phyloP scores from a whole-genome alignment of 345 rosid species.

The Kernera saxatilis region DNA sequence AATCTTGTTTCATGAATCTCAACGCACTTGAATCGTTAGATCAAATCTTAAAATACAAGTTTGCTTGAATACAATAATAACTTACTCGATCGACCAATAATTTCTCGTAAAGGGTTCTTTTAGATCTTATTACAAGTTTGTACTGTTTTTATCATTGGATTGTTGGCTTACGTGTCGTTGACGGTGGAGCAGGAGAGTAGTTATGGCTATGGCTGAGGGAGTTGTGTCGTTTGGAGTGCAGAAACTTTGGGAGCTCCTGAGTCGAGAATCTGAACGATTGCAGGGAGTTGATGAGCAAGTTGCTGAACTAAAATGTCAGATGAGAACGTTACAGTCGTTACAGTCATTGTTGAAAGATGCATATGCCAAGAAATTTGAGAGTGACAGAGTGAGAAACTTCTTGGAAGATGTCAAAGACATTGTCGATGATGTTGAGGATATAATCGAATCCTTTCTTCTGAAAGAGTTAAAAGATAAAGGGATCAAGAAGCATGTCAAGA shows the following conservation, averaged over 20 bases:
- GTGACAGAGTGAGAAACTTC: conserved; percentile 22
- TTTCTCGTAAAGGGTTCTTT: too few species aligned
- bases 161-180: too few species aligned
- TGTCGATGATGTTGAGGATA: conserved; percentile 27
- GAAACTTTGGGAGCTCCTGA: conserved; percentile 13
- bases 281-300: conserved; percentile 1
- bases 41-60: too few species aligned
- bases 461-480: neutral
- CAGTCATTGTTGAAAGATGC: conserved; percentile 30
- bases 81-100: too few species aligned
- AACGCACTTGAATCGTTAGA: too few species aligned
- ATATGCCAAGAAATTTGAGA: conserved; percentile 19
- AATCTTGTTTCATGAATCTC: too few species aligned
- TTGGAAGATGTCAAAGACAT: conserved; percentile 23
- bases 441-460: conserved; percentile 18
- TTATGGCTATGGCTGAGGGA: conserved; percentile 14
- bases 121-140: too few species aligned
- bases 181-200: too few species aligned
- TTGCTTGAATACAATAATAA: too few species aligned
- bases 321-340: conserved; percentile 22
- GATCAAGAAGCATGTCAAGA: neutral
- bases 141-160: too few species aligned
- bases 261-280: neutral
- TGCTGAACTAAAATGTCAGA: too few species aligned
- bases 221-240: conserved; percentile 21